Percentiles rank a stretch among this genome's conserved stretches.
These are phyloP conservation scores for Leccinum olivaceopallidum DNA, from an alignment of 768 basidiomycete genomes.

Conservation along the genomic window DNA sequence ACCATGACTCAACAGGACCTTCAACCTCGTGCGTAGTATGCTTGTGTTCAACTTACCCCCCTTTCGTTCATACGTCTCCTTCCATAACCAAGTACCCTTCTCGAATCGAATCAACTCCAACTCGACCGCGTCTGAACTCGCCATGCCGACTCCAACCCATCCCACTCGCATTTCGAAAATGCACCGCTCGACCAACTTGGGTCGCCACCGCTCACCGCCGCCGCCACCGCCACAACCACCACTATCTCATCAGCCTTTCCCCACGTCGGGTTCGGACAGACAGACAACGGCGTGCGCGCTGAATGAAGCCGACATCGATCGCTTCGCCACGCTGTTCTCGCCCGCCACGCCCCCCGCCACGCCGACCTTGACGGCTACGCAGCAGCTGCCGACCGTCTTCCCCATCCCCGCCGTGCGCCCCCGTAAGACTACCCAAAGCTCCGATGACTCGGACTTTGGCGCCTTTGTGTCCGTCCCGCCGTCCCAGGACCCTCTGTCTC, in stretches of 20 bases:
- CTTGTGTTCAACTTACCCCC: no score
- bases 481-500: conserved; percentile 46
- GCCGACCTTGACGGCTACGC: conserved; percentile 13
- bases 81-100: no score
- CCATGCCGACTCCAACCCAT: no score
- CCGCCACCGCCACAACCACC: no score
- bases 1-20: no score
- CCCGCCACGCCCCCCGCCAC: conserved; percentile 38
- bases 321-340: conserved; percentile 44
- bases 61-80: no score
- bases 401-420: background rate
- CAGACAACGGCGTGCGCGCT: background rate
- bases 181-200: no score
- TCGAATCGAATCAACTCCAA: no score
- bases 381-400: background rate
- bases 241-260: background rate
- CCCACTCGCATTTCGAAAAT: no score
- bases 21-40: no score
- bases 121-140: no score
- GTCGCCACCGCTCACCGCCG: no score
- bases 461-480: conserved; percentile 59
- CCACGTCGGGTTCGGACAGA: background rate
- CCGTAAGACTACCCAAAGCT: conserved; percentile 20
- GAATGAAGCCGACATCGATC: conserved; percentile 36
- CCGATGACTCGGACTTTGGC: conserved; percentile 56